Base-by-base conservation (phyloP, 2,329 filamentous ascomycete species). In the Bimuria novae-zelandiae region DNA sequence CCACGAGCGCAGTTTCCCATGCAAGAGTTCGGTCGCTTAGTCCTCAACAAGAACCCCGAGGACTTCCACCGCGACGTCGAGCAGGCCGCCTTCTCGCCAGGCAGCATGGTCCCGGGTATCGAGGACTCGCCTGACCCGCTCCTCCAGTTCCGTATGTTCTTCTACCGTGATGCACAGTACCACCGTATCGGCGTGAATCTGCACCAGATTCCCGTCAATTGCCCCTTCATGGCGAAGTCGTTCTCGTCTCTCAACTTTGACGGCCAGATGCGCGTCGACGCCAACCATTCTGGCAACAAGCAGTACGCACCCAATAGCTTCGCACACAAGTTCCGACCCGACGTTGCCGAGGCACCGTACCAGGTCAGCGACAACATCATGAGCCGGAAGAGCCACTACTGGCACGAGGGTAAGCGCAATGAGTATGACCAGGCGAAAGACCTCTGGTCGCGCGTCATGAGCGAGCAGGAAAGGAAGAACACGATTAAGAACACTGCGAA, bases 31-130 rank as follows among this genome's bases (percentile, higher is more conserved):
- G 83, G 82, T n/a, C 75, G 75, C 41, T 68, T 85, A 59, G 79
- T 76, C 0, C 67, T 85, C 14, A 79, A 83, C 60, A 71, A 72
- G 45, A 84, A 84, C 36, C 77, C 80, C 1, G 72, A 81, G 49
- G 89, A 89, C 73, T 89, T 88, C 76, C 88, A 89, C 63, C 79
- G 82, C 44, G 87, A 90, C 64, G 82, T 88, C 43, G 87, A 89
- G 69, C 85, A 89, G 72, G 81, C 83, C 0, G 83, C 84, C 0
- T 89, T 89, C 64, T 84, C 83, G 0, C 86, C 87, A 0, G 82
- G 82, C 0, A 84, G 82, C 55, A 75, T 89, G 67, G 83, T 88
- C 0, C 85, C 85, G 0, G 87, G 87, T 1, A 78, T 86, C 42
- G 84, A 82, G 49, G 80, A 84, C 0, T 83, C 82, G 0, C 82